Conservation (phyloP, 106 monocot genomes). For the Dioscorea dumetorum region DNA sequence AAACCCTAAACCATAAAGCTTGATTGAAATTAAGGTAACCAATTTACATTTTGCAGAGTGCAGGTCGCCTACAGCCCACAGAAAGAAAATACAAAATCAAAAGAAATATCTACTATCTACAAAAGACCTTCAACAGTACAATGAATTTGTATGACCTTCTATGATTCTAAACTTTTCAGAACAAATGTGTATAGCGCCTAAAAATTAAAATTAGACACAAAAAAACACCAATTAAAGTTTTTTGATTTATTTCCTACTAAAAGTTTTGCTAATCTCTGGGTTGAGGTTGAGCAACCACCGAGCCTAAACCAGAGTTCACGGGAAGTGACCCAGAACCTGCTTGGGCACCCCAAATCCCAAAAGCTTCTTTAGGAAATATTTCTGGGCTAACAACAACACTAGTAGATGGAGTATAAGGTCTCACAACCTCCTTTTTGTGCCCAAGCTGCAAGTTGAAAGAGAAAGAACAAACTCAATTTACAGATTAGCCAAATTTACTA, state of each 20-base stretch:
- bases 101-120: no score
- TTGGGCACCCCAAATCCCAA: conserved; percentile 26
- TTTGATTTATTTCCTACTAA: neutral
- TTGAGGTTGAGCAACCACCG: conserved; percentile 21
- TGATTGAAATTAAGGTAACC: no score
- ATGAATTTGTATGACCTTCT: neutral
- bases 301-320: conserved; percentile 30
- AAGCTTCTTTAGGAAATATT: conserved; percentile 45
- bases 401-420: conserved; percentile 57
- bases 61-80: no score
- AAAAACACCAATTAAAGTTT: neutral
- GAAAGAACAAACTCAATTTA: neutral
- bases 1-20: no score
- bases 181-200: neutral
- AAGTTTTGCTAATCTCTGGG: neutral
- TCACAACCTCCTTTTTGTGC: conserved; percentile 55
- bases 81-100: no score
- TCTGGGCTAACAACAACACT: conserved; percentile 13
- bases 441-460: conserved; percentile 21
- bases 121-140: no score
- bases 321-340: conserved; percentile 25
- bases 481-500: neutral
- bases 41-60: no score
- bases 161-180: neutral
- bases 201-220: neutral